Base-by-base conservation (phyloP, 2,329 filamentous ascomycete genomes). In the Fusarium xyrophilum region DNA sequence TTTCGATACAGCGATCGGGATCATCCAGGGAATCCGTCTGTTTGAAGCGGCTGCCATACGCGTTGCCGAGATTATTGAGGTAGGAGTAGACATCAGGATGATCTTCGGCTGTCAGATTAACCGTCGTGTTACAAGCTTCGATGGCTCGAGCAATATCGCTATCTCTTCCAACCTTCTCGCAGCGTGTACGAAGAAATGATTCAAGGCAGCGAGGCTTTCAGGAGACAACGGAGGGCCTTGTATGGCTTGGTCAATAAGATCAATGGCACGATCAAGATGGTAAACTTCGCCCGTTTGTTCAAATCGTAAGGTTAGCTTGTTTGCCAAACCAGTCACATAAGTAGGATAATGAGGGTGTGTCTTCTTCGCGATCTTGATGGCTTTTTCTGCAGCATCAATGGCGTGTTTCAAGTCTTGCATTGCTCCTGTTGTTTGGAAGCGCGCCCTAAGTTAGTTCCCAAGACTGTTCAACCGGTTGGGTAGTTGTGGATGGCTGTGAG, bases 151-250 rank as follows among this genome's bases (percentile, higher is more conserved):
- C 10, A 7, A 47, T 47, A 47, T 47, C 28, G 0, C n/a, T 10
- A 17, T 13, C n/a, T 47, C 14, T 23, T 13, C 28, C 19, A 8
- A 9, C 1, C 6, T 9, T 9, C 5, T 47, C 28, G 7, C 19
- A 47, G n/a, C 43, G 28, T 23, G 7, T 17, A 2, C 28, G 28
- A 17, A 23, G n/a, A 2, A 11, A 47, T 6, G n/a, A 32, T 9
- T n/a, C 27, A 23, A 47, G 7, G 27, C 14, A 17, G 44, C n/a
- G 14, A 47, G 11, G 7, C 15, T 23, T 0, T 23, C n/a, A 6
- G 2, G 11, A 21, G 27, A 23, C 1, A 12, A 5, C 1, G 1
- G 13, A 23, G 7, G 15, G 4, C 5, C 7, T 21, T 32, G 14
- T 7, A 23, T 32, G 2, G 28, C 44, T 32, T 30, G 14, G 3